Evolutionary conservation across 2,329 filamentous ascomycete genomes (phyloP).

Genomic region (Exophiala sp.): DNA sequence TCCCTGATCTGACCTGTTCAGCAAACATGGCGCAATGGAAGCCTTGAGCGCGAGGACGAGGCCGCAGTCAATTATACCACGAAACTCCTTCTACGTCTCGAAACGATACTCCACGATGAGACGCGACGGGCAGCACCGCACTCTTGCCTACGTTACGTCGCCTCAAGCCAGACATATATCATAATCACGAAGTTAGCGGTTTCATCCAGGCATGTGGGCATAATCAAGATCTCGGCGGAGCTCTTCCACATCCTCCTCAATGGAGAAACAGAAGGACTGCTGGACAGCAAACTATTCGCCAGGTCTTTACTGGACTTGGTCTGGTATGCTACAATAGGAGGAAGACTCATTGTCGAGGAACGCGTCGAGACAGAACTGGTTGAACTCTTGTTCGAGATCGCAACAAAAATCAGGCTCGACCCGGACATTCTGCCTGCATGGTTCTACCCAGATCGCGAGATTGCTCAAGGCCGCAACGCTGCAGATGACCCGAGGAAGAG

Average conservation of each 20-base stretch:
- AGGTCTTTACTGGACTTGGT: slow-evolving; percentile 81
- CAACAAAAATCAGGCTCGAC: slow-evolving; percentile 88
- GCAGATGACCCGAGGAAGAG: slow-evolving; percentile 79
- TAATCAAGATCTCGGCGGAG: slow-evolving; percentile 75
- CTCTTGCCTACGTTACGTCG: slow-evolving; percentile 81
- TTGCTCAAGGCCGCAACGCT: slow-evolving; percentile 38
- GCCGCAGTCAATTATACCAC: slow-evolving; percentile 48
- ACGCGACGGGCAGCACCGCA: slow-evolving; percentile 81
- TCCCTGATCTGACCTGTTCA: slow-evolving; percentile 30
- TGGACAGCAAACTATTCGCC: slow-evolving; percentile 80
- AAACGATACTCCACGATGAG: slow-evolving; percentile 75
- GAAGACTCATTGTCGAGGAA: slow-evolving; percentile 58
- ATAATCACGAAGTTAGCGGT: slow-evolving; percentile 84
- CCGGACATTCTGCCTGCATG: slow-evolving; percentile 82
- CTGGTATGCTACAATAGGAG: slow-evolving; percentile 57
- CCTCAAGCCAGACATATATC: slow-evolving; percentile 80
- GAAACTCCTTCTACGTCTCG: slow-evolving; percentile 51
- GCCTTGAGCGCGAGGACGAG: slow-evolving; percentile 47
- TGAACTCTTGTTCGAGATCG: slow-evolving; percentile 90
- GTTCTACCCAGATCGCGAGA: slow-evolving; percentile 63
- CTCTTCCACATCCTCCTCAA: slow-evolving; percentile 91
- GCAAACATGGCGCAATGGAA: slow-evolving; percentile 57
- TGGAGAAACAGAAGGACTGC: slow-evolving; percentile 91
- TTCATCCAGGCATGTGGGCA: slow-evolving; percentile 73
- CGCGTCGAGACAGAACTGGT: slow-evolving; percentile 86